Conservation (phyloP, 1,284 basidiomycete genomes). For the Puccinia coronata region DNA sequence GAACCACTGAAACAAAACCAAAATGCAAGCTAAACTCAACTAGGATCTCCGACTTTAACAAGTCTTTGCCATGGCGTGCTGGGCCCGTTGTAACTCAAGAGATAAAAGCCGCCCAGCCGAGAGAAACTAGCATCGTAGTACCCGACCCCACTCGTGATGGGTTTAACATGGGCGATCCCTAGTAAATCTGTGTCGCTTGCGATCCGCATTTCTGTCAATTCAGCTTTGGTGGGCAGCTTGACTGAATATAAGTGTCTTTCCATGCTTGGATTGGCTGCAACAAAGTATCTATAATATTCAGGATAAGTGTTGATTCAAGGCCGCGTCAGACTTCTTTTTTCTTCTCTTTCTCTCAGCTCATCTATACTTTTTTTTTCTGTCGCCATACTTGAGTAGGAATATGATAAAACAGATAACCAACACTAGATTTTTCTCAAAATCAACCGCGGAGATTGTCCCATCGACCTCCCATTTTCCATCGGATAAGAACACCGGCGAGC, state of each 20-base stretch:
- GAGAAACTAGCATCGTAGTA: conserved; percentile 75
- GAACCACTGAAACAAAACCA: neutral
- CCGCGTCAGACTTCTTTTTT: neutral
- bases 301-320: neutral
- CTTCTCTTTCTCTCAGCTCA: neutral
- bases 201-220: conserved; percentile 53
- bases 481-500: conserved; percentile 77
- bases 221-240: conserved; percentile 63
- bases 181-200: conserved; percentile 43
- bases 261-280: conserved; percentile 77
- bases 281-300: conserved; percentile 70
- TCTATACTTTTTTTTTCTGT: no score
- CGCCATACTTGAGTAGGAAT: no score
- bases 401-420: conserved; percentile 63
- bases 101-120: conserved; percentile 78
- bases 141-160: conserved; percentile 67
- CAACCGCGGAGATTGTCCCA: conserved; percentile 71
- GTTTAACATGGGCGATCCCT: conserved; percentile 58
- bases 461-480: conserved; percentile 86
- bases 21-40: conserved; percentile 63
- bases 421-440: conserved; percentile 70
- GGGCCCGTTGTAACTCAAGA: conserved; percentile 78
- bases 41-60: conserved; percentile 66
- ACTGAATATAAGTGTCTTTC: conserved; percentile 82
- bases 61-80: conserved; percentile 83